A percentile compares a stretch with the other conserved stretches of the same genome.
These are phyloP conservation scores for Apocynum venetum DNA, from an alignment of 257 asterid species.

Conservation along the genomic window DNA sequence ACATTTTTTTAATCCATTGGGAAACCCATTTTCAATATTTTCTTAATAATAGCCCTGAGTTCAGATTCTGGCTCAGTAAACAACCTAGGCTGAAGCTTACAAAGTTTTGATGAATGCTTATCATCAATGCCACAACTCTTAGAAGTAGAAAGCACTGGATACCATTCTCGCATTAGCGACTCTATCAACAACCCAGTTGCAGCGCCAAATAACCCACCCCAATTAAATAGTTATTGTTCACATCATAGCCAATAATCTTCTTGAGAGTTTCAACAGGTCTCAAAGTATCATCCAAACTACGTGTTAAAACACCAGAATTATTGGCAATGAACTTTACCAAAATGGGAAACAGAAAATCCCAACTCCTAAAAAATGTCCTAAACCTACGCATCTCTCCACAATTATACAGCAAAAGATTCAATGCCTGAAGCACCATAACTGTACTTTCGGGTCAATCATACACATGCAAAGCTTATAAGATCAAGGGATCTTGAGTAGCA, in stretches of 20 bases:
- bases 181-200: constrained; percentile 10
- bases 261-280: constrained; percentile 24
- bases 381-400: too few species aligned
- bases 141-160: constrained; percentile 25
- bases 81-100: constrained; percentile 25
- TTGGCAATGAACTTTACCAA: constrained; percentile 24
- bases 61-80: constrained; percentile 12
- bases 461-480: not conserved
- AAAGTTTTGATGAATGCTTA: constrained; percentile 21
- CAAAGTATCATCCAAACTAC: constrained; percentile 24
- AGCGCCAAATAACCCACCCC: constrained; percentile 14
- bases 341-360: constrained; percentile 26
- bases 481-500: not conserved
- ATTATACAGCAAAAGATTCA: too few species aligned
- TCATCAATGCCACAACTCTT: constrained; percentile 32
- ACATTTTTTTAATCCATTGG: constrained; percentile 27
- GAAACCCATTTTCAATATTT: constrained; percentile 25
- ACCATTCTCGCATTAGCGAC: constrained; percentile 9
- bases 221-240: constrained; percentile 17
- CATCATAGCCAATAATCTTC: constrained; percentile 17
- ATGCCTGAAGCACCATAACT: too few species aligned
- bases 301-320: constrained; percentile 12
- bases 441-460: not conserved
- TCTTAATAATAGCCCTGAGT: constrained; percentile 22
- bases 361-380: constrained; percentile 25